Conservation (phyloP, 352 stramenopile genomes). For the Globisporangium heterothallicum region DNA sequence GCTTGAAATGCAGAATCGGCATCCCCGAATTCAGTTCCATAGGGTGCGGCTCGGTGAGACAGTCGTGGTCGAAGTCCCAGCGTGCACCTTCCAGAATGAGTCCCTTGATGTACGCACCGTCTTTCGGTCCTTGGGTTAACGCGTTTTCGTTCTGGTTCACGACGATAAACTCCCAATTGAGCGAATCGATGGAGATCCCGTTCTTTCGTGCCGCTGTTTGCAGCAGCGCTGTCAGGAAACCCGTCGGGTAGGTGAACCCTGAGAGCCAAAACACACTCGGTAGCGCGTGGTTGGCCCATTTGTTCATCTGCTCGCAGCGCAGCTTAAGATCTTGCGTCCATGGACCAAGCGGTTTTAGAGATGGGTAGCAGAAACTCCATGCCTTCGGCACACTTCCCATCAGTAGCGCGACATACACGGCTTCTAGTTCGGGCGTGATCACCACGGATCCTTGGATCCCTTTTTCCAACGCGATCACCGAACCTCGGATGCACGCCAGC, state of each 20-base stretch:
- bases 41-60: conserved; percentile 83
- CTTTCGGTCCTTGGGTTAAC: conserved; percentile 77
- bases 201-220: conserved; percentile 94
- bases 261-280: conserved; percentile 93
- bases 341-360: conserved; percentile 88
- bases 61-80: conserved; percentile 91
- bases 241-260: conserved; percentile 95
- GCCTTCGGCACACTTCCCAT: conserved; percentile 82
- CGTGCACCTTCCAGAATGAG: conserved; percentile 90
- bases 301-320: conserved; percentile 87
- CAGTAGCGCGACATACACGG: conserved; percentile 89
- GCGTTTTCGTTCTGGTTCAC: conserved; percentile 85
- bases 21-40: conserved; percentile 91
- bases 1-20: conserved; percentile 94
- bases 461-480: conserved; percentile 84
- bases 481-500: conserved; percentile 66
- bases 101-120: conserved; percentile 89
- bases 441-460: conserved; percentile 92
- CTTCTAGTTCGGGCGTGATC: conserved; percentile 94
- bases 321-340: conserved; percentile 92
- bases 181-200: conserved; percentile 92
- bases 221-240: conserved; percentile 94
- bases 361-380: conserved; percentile 94
- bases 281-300: conserved; percentile 82
- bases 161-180: conserved; percentile 94